Percentiles rank a stretch among this genome's conserved stretches.
These are phyloP conservation scores for Magnolia changhungtana DNA, from an alignment of 164 flowering plant species.

Conservation along the genomic window DNA sequence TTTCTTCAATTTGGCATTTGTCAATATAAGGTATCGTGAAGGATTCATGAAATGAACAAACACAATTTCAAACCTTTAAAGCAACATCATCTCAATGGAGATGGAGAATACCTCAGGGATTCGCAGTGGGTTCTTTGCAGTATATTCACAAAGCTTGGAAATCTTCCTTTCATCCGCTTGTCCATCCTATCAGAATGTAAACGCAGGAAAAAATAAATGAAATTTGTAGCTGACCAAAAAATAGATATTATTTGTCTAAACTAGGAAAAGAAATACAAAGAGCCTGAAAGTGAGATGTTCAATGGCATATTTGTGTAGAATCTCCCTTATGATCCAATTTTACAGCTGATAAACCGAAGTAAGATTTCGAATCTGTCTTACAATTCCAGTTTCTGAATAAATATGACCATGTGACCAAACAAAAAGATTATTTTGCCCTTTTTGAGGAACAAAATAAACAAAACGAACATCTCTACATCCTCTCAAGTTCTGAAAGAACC, in stretches of 20 bases:
- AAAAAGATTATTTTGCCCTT: background rate
- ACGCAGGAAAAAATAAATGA: background rate
- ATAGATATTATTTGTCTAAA: background rate
- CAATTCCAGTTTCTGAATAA: background rate
- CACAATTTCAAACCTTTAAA: background rate
- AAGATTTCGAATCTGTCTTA: background rate
- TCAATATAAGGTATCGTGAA: background rate
- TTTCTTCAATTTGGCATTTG: background rate
- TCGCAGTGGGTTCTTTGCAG: slow-evolving; percentile 69
- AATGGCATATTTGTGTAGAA: background rate
- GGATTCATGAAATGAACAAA: background rate
- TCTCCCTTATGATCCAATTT: background rate
- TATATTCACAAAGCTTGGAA: slow-evolving; percentile 81
- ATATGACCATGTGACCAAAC: background rate
- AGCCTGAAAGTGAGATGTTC: background rate
- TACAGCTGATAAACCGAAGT: background rate
- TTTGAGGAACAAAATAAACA: background rate
- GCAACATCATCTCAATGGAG: background rate
- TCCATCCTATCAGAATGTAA: slow-evolving; percentile 44
- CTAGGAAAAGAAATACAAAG: background rate
- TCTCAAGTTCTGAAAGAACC: background rate
- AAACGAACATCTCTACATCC: background rate
- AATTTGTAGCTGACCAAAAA: background rate
- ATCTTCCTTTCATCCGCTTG: slow-evolving; percentile 80
- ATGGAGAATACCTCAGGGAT: slow-evolving; percentile 58